Conservation (phyloP, 345 rosid species). For the Euphorbia pulcherrima region DNA sequence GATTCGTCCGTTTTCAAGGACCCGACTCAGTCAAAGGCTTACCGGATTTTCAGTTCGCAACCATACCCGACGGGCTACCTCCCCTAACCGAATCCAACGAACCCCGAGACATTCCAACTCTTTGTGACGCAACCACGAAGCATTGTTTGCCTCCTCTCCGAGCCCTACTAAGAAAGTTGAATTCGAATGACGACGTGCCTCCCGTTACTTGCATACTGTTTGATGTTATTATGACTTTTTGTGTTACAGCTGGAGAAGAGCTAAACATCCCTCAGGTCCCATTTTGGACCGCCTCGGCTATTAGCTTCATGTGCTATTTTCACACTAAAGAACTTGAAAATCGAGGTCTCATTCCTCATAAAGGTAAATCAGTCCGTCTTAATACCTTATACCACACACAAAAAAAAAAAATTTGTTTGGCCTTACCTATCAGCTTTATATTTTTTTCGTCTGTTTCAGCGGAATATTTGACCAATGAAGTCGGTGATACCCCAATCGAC, state of each 20-base stretch:
- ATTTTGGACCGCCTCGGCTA: slow-evolving; percentile 18
- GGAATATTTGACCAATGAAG: slow-evolving; percentile 25
- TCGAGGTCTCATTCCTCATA: slow-evolving; percentile 33
- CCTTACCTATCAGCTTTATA: too few species aligned
- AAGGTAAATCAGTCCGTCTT: slow-evolving; percentile 35
- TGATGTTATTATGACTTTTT: slow-evolving; percentile 14
- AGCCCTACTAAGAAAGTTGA: slow-evolving; percentile 9
- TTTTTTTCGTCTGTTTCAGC: slow-evolving; percentile 24
- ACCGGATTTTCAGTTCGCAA: slow-evolving; percentile 21
- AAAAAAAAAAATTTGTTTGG: too few species aligned
- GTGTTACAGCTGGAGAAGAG: slow-evolving; percentile 13
- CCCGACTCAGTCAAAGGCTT: slow-evolving; percentile 1
- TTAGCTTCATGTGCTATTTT: slow-evolving; percentile 20
- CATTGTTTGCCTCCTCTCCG: slow-evolving; percentile 10
- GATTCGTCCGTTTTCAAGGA: slow-evolving; percentile 22
- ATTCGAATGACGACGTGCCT: neutral
- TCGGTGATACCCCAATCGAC: slow-evolving; percentile 27
- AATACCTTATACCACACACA: too few species aligned
- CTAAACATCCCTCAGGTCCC: slow-evolving; percentile 13
- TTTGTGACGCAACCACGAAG: slow-evolving; percentile 15
- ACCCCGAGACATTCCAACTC: neutral
- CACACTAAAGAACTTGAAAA: slow-evolving; percentile 27
- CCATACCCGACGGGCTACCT: slow-evolving; percentile 34
- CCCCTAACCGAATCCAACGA: slow-evolving; percentile 17
- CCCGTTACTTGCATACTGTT: slow-evolving; percentile 13